Evolutionary conservation across 768 basidiomycete genomes (phyloP).

Genomic region (Chlorophyllum brunneum): DNA sequence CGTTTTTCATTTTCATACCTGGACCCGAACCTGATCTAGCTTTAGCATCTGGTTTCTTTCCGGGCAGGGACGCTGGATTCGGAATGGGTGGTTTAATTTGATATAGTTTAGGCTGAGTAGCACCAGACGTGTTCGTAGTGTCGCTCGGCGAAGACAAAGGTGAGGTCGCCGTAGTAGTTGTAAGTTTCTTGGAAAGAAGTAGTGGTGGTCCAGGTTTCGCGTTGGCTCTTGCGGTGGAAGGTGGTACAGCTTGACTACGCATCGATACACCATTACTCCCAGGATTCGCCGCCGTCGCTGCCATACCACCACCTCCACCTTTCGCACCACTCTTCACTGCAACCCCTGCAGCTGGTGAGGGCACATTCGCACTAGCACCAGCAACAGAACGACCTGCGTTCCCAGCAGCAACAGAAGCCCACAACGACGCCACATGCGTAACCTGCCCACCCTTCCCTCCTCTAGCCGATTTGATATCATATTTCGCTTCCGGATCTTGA

Average conservation of each 20-base stretch:
- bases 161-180: not conserved
- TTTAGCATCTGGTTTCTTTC: too few species aligned
- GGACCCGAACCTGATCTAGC: not conserved
- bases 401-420: conserved; percentile 51
- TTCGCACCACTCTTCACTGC: not conserved
- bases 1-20: conserved; percentile 22
- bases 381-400: conserved; percentile 1
- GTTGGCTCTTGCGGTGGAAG: not conserved
- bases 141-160: too few species aligned
- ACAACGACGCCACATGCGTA: conserved; percentile 67
- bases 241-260: not conserved
- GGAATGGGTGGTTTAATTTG: conserved; percentile 3
- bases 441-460: conserved; percentile 77
- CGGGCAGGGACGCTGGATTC: too few species aligned
- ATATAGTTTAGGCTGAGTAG: not conserved
- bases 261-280: not conserved
- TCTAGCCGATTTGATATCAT: conserved; percentile 72
- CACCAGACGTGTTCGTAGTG: not conserved
- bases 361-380: not conserved
- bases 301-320: not conserved
- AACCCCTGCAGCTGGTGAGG: not conserved
- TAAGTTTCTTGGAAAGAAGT: conserved; percentile 10
- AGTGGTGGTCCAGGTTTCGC: not conserved
- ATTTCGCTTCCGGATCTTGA: conserved; percentile 53
- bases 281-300: too few species aligned